Percentiles rank a stretch among this genome's conserved stretches.
phyloP scores from a whole-genome alignment of 768 basidiomycete species.

The Amylocystis lapponica region DNA sequence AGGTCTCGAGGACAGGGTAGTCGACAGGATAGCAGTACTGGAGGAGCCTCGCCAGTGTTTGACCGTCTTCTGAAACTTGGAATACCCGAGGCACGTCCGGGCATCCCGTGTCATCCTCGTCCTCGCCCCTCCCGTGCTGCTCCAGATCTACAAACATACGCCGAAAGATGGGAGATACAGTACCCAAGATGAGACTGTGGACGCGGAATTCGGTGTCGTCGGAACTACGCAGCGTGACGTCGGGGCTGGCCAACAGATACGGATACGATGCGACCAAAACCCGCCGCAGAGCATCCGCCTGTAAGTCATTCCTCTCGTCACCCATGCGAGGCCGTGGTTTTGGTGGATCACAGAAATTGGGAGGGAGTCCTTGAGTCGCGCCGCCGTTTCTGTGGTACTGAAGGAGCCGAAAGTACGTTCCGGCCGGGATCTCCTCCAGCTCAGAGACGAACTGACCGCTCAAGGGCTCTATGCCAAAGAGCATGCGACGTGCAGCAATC shows the following conservation, averaged over 20 bases:
- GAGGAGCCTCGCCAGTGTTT: background rate
- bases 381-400: background rate
- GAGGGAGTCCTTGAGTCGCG: too few species aligned
- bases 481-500: slow-evolving; percentile 21
- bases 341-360: too few species aligned
- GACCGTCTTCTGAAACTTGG: background rate
- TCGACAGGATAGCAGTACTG: slow-evolving; percentile 4
- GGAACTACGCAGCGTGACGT: slow-evolving; percentile 50
- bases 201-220: slow-evolving; percentile 45
- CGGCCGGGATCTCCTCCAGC: background rate
- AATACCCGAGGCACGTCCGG: background rate
- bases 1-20: background rate
- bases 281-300: too few species aligned
- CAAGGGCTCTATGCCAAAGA: background rate
- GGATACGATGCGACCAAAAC: background rate
- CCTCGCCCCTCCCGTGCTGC: background rate
- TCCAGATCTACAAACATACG: slow-evolving; percentile 33
- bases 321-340: too few species aligned
- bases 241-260: slow-evolving; percentile 12
- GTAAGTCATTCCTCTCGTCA: too few species aligned
- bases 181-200: slow-evolving; percentile 45
- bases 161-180: slow-evolving; percentile 55
- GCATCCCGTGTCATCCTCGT: background rate
- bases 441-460: background rate
- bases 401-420: background rate